Evolutionary conservation across 2,329 filamentous ascomycete species (phyloP), one percentile per base, ranked within the genome.

Genomic region (Pseudocercospora fijiensis): DNA sequence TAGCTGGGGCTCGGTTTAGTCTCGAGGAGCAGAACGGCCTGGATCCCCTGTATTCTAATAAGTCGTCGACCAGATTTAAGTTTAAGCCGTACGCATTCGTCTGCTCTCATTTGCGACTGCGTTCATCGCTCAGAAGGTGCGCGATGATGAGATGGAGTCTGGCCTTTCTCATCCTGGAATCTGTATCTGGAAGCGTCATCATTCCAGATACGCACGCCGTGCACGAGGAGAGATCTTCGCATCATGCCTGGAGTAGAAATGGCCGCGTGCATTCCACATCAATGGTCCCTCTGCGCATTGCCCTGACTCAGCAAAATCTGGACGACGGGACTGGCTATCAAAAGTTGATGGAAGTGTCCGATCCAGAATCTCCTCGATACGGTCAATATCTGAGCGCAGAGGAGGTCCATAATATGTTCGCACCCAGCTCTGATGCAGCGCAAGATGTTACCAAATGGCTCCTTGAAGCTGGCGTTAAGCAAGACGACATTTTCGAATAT

Each of bases 401-500:
- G 24, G 74, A 81, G 59, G 75, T 81, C 5, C 70, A 76, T 10
- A 74, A 77, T 13, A 72, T 78, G 49, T 81, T 80, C 57, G 75
- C 78, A 4, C 79, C 79, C 1, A 41, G 68, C 0, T 66, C 73
- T 26, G 65, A 70, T 7, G 75, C 72, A 22, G 65, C 78, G 7
- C 73, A 78, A 16, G 75, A 80, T 0, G 83, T 87, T 27, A 79
- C 79, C 68, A 70, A 76, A 8, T 88, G 86, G 86, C 78, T 88
- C n/a, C 72, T 78, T 18, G 71, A 74, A 5, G 79, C 81, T 28
- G 86, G 85, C 4, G 83, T 88, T 51, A 71, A 78, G 16, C 72
- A 74, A 2, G 75, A 76, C 3, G 78, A 82, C 3, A 78, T 87
- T 51, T 76, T 76, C 43, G 79, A 85, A 47, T 84, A 84, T 0